A percentile compares a stretch with the other conserved stretches of the same genome.
Evolutionary conservation across 306 rosid species (phyloP).

Genomic region (Pachyrhizus erosus): DNA sequence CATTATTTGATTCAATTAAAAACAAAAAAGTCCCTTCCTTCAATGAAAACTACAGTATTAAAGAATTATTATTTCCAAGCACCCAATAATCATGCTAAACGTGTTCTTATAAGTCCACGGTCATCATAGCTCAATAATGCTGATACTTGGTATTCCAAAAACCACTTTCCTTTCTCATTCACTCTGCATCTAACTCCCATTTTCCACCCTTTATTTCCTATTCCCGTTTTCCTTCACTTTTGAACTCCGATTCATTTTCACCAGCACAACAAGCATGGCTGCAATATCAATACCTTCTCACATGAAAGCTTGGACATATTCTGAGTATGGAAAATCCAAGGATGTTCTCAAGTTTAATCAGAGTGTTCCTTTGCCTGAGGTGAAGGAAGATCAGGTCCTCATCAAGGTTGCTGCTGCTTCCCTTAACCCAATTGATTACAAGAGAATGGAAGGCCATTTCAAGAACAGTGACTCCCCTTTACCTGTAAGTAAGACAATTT

Average conservation of each 20-base stretch:
- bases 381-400: conserved; percentile 60
- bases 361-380: conserved; percentile 51
- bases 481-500: conserved; percentile 47
- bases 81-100: background rate
- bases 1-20: background rate
- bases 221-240: no score
- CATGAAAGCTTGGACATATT: conserved; percentile 66
- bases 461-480: conserved; percentile 44
- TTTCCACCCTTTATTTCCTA: background rate
- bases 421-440: conserved; percentile 67
- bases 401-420: conserved; percentile 73
- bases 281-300: conserved; percentile 44
- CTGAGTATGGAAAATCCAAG: conserved; percentile 53
- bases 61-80: no score
- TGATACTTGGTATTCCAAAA: background rate
- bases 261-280: conserved; percentile 37
- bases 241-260: background rate
- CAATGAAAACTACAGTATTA: no score
- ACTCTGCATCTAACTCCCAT: background rate
- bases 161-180: background rate
- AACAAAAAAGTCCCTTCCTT: no score
- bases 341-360: conserved; percentile 62
- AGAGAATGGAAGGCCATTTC: conserved; percentile 52
- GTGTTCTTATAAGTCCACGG: background rate
- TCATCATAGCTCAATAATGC: background rate